A percentile compares a stretch with the other conserved stretches of the same genome.
These are phyloP conservation scores for Knufia fluminis DNA, from an alignment of 2,329 filamentous ascomycete genomes.

Conservation along the genomic window DNA sequence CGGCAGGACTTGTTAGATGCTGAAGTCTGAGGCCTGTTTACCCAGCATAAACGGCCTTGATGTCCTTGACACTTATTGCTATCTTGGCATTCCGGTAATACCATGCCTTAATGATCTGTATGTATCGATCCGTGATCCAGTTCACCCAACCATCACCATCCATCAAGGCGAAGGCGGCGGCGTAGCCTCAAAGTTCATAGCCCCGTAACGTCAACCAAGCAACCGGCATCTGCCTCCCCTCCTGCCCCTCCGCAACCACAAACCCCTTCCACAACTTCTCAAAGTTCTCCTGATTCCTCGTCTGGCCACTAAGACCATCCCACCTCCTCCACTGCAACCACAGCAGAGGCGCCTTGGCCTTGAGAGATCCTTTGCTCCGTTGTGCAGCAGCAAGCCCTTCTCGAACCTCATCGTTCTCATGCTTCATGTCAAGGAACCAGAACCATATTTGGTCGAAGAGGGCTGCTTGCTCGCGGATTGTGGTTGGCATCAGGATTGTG, in stretches of 20 bases:
- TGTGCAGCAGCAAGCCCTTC: neutral
- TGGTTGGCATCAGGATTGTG: neutral
- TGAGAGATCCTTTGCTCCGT: neutral
- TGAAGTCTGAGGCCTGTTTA: too few species aligned
- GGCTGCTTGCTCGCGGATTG: neutral
- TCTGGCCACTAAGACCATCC: neutral
- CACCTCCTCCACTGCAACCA: neutral
- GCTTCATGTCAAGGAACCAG: neutral
- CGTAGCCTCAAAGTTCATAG: neutral
- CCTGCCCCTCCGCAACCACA: neutral
- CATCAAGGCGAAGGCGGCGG: neutral
- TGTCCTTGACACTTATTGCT: too few species aligned
- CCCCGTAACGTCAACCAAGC: neutral
- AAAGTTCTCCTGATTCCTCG: slow-evolving; percentile 1
- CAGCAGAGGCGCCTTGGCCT: neutral
- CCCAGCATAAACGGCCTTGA: too few species aligned
- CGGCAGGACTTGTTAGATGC: too few species aligned
- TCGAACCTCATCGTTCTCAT: neutral
- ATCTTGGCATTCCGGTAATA: too few species aligned
- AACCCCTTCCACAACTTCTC: neutral
- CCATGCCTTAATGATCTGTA: too few species aligned
- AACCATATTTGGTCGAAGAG: neutral
- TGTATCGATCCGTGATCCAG: too few species aligned
- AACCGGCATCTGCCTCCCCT: neutral
- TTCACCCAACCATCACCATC: too few species aligned